Evolutionary conservation across 163 green algal genomes (phyloP).

Genomic region (Scenedesmus sp.): DNA sequence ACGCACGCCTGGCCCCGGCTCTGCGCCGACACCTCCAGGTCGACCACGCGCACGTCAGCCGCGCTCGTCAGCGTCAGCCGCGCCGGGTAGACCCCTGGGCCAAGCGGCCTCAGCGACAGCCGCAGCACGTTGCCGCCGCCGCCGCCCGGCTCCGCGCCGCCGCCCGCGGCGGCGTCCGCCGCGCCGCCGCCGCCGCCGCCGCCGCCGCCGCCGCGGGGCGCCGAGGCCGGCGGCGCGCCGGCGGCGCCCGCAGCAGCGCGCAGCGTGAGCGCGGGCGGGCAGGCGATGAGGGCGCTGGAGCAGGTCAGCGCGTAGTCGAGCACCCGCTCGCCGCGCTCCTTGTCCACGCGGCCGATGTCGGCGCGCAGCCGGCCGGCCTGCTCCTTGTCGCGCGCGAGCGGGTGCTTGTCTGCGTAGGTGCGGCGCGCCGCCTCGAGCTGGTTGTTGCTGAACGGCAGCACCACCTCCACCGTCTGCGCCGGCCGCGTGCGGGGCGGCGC

Average conservation of each 20-base stretch:
- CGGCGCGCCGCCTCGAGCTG: slow-evolving; percentile 73
- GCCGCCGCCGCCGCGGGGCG: background rate
- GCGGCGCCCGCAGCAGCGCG: too few species aligned
- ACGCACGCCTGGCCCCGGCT: slow-evolving; percentile 62
- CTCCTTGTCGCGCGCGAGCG: slow-evolving; percentile 73
- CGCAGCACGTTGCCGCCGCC: slow-evolving; percentile 40
- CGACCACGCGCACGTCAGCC: slow-evolving; percentile 73
- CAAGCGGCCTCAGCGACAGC: slow-evolving; percentile 62
- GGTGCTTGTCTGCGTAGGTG: slow-evolving; percentile 78
- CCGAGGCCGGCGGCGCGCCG: too few species aligned
- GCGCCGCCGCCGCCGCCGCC: background rate
- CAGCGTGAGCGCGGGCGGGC: background rate
- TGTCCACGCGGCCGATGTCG: slow-evolving; percentile 22
- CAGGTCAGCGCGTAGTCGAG: slow-evolving; percentile 32
- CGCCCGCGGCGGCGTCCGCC: background rate
- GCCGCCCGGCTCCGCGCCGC: background rate
- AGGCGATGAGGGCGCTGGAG: slow-evolving; percentile 18
- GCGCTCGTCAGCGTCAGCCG: slow-evolving; percentile 65
- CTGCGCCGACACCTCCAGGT: slow-evolving; percentile 71
- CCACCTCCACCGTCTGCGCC: slow-evolving; percentile 60
- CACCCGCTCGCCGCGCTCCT: slow-evolving; percentile 26
- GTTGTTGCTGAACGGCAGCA: slow-evolving; percentile 70
- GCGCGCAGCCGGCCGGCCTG: slow-evolving; percentile 38
- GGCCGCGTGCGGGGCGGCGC: too few species aligned
- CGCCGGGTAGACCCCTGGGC: slow-evolving; percentile 74